Conservation (phyloP, 306 rosid genomes). For the Prunus fruticosa region DNA sequence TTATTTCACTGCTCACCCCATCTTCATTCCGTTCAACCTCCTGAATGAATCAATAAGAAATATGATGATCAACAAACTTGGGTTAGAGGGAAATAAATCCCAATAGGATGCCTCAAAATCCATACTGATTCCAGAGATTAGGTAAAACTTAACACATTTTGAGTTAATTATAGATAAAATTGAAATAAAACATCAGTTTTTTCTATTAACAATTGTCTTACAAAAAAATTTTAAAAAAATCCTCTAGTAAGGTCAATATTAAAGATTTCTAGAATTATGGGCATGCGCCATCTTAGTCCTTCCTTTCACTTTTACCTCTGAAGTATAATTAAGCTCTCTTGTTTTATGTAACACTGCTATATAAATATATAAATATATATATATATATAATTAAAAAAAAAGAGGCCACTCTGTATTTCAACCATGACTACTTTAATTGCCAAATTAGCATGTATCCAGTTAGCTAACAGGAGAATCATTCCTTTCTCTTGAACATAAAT, state of each 20-base stretch:
- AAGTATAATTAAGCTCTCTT: neutral
- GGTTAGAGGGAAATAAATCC: neutral
- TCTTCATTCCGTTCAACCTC: slow-evolving; percentile 2
- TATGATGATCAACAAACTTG: neutral
- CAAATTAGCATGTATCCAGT: neutral
- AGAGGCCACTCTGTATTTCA: neutral
- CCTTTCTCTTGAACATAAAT: neutral
- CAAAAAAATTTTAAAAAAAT: neutral
- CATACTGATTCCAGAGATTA: neutral
- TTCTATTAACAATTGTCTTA: neutral
- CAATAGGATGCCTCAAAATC: neutral
- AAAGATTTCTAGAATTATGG: neutral
- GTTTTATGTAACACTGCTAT: neutral
- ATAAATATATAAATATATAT: neutral
- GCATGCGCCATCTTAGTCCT: neutral
- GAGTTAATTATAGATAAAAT: neutral
- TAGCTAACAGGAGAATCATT: neutral
- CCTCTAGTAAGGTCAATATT: neutral
- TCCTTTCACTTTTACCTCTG: neutral
- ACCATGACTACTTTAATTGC: neutral
- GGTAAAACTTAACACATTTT: neutral
- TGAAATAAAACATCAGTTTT: neutral
- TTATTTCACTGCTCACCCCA: neutral
- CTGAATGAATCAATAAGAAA: neutral
- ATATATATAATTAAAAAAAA: neutral